A percentile compares a stretch with the other conserved stretches of the same genome.
phyloP scores from a whole-genome alignment of 192 early-diverging fungal species.

The Dimargaris cristalligena region DNA sequence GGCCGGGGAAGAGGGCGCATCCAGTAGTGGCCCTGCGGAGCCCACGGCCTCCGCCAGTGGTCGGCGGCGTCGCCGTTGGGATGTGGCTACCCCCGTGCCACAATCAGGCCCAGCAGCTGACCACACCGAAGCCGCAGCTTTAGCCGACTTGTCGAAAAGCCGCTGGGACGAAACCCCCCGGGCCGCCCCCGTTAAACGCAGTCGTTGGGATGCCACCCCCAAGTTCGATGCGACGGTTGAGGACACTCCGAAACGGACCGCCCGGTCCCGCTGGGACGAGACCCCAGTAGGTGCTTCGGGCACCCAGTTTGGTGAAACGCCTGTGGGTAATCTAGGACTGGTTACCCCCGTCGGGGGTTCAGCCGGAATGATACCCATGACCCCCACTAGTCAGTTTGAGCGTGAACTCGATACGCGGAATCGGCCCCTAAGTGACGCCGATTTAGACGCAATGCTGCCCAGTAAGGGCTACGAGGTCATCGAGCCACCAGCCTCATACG shows the following conservation, averaged over 20 bases:
- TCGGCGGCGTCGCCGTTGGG: constrained; percentile 47
- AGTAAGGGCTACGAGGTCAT: constrained; percentile 77
- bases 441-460: constrained; percentile 90
- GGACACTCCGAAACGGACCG: constrained; percentile 42
- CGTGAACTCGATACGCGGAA: constrained; percentile 78
- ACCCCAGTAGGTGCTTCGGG: constrained; percentile 54
- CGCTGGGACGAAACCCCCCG: constrained; percentile 69
- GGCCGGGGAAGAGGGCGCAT: too few relatives aligned
- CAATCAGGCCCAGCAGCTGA: too few relatives aligned
- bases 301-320: constrained; percentile 52
- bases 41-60: constrained; percentile 31
- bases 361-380: constrained; percentile 53
- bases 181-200: constrained; percentile 16
- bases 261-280: constrained; percentile 86
- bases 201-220: constrained; percentile 67
- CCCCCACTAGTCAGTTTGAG: constrained; percentile 64
- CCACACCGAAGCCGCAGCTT: constrained; percentile 22
- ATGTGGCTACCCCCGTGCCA: constrained; percentile 62
- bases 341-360: constrained; percentile 59
- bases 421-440: constrained; percentile 72
- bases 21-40: too few relatives aligned
- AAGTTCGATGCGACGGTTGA: constrained; percentile 21
- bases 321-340: constrained; percentile 56
- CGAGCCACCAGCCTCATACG: constrained; percentile 72
- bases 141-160: constrained; percentile 38